phyloP scores from a whole-genome alignment of 106 monocot genomes.

The Dactylorhiza incarnata region DNA sequence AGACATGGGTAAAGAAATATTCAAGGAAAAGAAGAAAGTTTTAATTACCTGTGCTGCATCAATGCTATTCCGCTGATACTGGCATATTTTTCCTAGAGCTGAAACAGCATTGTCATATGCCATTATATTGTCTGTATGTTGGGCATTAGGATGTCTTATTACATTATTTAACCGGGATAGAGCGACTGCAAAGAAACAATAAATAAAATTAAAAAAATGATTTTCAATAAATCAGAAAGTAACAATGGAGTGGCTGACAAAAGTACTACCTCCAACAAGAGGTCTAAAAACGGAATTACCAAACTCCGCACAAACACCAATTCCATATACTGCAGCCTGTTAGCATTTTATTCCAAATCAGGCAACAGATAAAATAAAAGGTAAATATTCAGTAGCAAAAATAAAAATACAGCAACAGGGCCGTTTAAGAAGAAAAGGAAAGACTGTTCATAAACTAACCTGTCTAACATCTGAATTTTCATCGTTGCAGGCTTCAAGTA shows the following conservation, averaged over 20 bases:
- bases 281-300: conserved; percentile 78
- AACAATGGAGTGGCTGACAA: background rate
- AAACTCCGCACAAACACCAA: conserved; percentile 94
- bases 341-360: background rate
- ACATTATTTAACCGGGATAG: conserved; percentile 75
- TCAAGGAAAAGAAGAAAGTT: background rate
- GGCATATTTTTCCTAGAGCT: conserved; percentile 86
- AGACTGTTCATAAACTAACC: conserved; percentile 23
- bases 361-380: background rate
- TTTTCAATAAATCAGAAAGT: background rate
- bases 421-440: background rate
- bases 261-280: conserved; percentile 76
- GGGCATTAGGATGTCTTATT: conserved; percentile 66
- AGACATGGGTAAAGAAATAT: too few relatives aligned
- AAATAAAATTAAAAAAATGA: background rate
- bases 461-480: conserved; percentile 84
- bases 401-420: background rate
- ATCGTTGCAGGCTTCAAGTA: conserved; percentile 92
- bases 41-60: conserved; percentile 74
- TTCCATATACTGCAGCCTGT: conserved; percentile 96
- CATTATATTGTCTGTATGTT: conserved; percentile 74
- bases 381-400: background rate
- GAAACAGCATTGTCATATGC: conserved; percentile 98
- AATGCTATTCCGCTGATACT: conserved; percentile 66
- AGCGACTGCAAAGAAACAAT: conserved; percentile 54